phyloP scores from a whole-genome alignment of 2,329 filamentous ascomycete species.

The Cercospora brassicicola region DNA sequence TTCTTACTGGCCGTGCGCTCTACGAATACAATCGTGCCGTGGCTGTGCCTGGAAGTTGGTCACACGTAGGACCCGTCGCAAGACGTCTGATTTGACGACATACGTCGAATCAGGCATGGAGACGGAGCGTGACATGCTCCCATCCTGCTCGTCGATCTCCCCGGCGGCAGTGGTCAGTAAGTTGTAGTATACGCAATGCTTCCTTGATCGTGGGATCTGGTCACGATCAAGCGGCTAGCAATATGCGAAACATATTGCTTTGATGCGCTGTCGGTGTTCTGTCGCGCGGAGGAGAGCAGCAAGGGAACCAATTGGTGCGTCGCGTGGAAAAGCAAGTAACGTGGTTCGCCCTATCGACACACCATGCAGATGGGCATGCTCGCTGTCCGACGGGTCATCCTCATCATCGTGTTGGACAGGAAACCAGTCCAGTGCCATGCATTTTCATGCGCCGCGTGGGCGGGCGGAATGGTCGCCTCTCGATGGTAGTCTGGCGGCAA shows the following conservation, averaged over 20 bases:
- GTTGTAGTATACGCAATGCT: background rate
- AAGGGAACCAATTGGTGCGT: conserved; percentile 1
- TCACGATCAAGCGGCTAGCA: background rate
- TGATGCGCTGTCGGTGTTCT: conserved; percentile 15
- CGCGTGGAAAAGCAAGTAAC: background rate
- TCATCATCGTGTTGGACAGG: background rate
- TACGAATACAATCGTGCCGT: conserved; percentile 12
- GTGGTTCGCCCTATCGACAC: conserved; percentile 9
- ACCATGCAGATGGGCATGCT: conserved; percentile 9
- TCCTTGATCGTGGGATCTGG: conserved; percentile 6
- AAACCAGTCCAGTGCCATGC: background rate
- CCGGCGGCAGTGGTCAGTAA: background rate
- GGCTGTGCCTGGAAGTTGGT: conserved; percentile 24
- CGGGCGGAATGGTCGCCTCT: conserved; percentile 1
- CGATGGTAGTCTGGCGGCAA: background rate
- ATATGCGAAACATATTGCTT: conserved; percentile 4
- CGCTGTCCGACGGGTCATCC: conserved; percentile 5
- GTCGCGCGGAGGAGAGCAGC: background rate
- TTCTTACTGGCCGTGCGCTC: conserved; percentile 18
- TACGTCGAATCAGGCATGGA: conserved; percentile 10
- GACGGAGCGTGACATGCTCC: conserved; percentile 12
- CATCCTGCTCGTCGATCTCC: conserved; percentile 3
- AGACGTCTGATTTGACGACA: conserved; percentile 18
- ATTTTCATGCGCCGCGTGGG: background rate
- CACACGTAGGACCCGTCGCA: conserved; percentile 13